phyloP scores from a whole-genome alignment of 1,284 basidiomycete genomes.

The Fomitopsis schrenkii region DNA sequence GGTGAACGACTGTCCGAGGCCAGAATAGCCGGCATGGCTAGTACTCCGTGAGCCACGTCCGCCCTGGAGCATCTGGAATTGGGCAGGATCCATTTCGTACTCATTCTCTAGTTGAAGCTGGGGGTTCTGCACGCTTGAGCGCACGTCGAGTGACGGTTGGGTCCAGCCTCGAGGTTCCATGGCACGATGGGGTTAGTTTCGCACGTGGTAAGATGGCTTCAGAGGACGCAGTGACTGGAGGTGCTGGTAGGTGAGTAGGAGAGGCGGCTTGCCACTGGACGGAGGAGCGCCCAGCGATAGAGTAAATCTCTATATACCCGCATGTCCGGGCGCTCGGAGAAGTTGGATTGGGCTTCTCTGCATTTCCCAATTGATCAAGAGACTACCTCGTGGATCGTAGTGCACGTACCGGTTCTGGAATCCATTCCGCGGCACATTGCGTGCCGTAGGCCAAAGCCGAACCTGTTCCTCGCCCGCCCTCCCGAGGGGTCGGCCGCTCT shows the following conservation, averaged over 20 bases:
- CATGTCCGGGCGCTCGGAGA: not conserved
- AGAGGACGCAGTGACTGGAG: not conserved
- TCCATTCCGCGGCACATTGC: not conserved
- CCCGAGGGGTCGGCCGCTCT: not conserved
- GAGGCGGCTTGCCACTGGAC: not conserved
- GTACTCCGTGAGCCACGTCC: not conserved
- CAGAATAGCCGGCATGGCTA: not conserved
- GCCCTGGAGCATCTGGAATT: constrained; percentile 19
- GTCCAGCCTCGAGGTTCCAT: not conserved
- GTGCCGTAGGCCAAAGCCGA: not conserved
- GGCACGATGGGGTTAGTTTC: not conserved
- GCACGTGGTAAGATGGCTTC: not conserved
- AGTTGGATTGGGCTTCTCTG: not conserved
- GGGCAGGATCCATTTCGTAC: constrained; percentile 21
- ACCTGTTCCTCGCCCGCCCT: not conserved
- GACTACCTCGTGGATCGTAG: not conserved
- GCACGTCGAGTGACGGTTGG: not conserved
- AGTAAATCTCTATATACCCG: constrained; percentile 1
- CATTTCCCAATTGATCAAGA: not conserved
- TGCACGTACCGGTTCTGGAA: not conserved
- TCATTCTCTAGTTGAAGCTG: constrained; percentile 26
- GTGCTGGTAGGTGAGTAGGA: not conserved
- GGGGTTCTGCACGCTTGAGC: constrained; percentile 8
- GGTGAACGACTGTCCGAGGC: not conserved
- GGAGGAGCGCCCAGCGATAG: not conserved